Evolutionary conservation across 371 early-diverging fungal species (phyloP), one percentile per base, ranked within the genome.

Genomic region (Furculomyces boomerangus): DNA sequence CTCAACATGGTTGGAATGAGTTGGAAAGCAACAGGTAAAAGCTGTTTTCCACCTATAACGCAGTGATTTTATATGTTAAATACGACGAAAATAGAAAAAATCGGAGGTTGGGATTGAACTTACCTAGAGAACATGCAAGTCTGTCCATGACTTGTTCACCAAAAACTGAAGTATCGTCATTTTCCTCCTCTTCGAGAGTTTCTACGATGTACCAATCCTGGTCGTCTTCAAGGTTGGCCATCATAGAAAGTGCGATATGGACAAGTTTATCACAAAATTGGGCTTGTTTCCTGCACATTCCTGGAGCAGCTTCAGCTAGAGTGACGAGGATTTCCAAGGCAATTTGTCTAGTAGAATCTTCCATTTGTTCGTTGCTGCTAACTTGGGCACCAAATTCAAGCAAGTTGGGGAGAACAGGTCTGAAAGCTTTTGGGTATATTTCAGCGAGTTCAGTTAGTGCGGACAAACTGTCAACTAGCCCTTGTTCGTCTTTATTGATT

Each of bases 71-170:
- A 43, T 43, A 8, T 16, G 7, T 43, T 43, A 43, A 43, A 43
- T 10, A 43, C n/a, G 43, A 5, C 10, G 22, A 8, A 43, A 43
- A 20, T n/a, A n/a, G n/a, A n/a, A n/a, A n/a, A n/a, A n/a, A n/a
- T n/a, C n/a, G n/a, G n/a, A n/a, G n/a, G n/a, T n/a, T n/a, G n/a
- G n/a, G n/a, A n/a, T n/a, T n/a, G n/a, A n/a, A n/a, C n/a, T 16
- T 43, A 43, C 43, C 43, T 30, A 95, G 68, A 18, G 83, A 76
- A 51, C 87, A 78, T 14, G 95, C 88, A 35, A 97, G 60, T 55
- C 98, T 81, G 65, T 97, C 98, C 77, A 97, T 76, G 18, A 90
- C 87, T 68, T 90, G 88, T 70, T 93, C 92, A 59, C 88, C 96
- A 63, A 87, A 78, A 30, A 88, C 84, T 61, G 84, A 75, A 64